Conservation (phyloP, 768 basidiomycete species). For the Lactarius pseudohatsudake region DNA sequence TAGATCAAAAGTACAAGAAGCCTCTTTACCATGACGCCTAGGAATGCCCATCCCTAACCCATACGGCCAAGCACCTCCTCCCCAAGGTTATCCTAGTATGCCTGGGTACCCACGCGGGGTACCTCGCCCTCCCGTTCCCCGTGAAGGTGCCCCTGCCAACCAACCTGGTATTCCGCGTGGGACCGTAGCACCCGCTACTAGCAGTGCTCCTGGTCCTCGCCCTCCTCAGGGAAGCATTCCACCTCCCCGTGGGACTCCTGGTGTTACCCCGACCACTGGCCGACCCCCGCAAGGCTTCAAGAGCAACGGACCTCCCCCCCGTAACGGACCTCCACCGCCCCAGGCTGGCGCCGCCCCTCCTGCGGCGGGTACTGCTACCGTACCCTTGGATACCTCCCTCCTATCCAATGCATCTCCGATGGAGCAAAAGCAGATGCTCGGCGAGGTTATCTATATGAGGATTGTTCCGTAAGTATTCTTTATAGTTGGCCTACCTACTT, state of each 20-base stretch:
- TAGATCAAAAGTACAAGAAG: background rate
- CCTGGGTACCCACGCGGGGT: conserved; percentile 62
- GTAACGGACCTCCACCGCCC: conserved; percentile 36
- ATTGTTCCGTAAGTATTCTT: conserved; percentile 67
- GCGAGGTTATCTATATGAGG: conserved; percentile 93
- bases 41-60: conserved; percentile 76
- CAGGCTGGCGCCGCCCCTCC: conserved; percentile 47
- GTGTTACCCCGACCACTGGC: conserved; percentile 46
- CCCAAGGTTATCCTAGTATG: conserved; percentile 71
- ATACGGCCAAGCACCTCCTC: conserved; percentile 72
- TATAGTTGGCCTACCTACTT: conserved; percentile 22
- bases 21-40: conserved; percentile 57
- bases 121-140: conserved; percentile 61
- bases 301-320: conserved; percentile 37
- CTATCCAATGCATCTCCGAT: conserved; percentile 59
- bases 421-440: conserved; percentile 99
- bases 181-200: conserved; percentile 52
- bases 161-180: conserved; percentile 57
- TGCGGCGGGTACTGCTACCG: conserved; percentile 43
- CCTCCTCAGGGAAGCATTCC: conserved; percentile 48
- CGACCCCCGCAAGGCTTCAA: conserved; percentile 39
- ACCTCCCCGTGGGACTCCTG: conserved; percentile 47
- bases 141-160: conserved; percentile 63
- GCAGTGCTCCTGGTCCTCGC: conserved; percentile 53
- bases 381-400: conserved; percentile 60